Percentiles rank a stretch among this genome's conserved stretches.
Conservation (phyloP, 129 eudicot genomes). For the sunflower (Helianthus annuus) region HanXRQr2.0-SUNRISE NC_035447.2:73530277-73530776, state of each 20-base stretch:
- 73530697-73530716: background rate
- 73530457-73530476: background rate
- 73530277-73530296: background rate
- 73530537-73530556: background rate
- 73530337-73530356: no score
- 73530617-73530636: background rate
- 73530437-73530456: background rate
- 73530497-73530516: conserved; percentile 18
- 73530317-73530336: background rate
- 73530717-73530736: conserved; percentile 21
- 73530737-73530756: conserved; percentile 33
- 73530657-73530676: conserved; percentile 24
- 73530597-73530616: conserved; percentile 10
- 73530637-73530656: conserved; percentile 24
- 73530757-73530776: background rate
- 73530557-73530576: background rate
- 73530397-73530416: no score
- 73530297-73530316: background rate
- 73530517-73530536: conserved; percentile 7
- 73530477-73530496: background rate
- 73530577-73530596: background rate
- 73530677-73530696: background rate
- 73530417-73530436: no score
- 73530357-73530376: no score
- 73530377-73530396: no score